Evolutionary conservation across 1,284 basidiomycete genomes (phyloP), one percentile per base, ranked within the genome.

Genomic region (Apiotrichum sp.): DNA sequence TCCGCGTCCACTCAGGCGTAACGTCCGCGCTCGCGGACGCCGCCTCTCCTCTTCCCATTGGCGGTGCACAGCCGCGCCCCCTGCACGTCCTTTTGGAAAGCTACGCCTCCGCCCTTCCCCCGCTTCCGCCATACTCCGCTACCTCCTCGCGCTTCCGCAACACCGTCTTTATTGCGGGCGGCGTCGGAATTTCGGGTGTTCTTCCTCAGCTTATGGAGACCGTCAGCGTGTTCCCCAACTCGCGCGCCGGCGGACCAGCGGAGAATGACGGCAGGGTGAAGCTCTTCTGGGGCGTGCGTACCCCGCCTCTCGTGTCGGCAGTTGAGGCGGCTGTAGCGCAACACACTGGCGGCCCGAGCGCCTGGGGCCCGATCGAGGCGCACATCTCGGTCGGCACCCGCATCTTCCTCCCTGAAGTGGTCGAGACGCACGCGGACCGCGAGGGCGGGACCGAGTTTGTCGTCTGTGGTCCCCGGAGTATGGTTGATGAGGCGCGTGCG

Each of bases 121-220:
- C 34, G 32, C 16, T 45, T 0, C 44, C 39, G 8, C 7, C 69
- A 10, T 53, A 69, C 8, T 47, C 59, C 2, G 49, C 40, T 13
- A 67, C 56, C 44, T 63, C 65, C 22, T 47, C 16, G 7, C 13
- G 4, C 22, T 10, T 32, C 9, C 22, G 22, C 5, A 10, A 59
- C 47, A 47, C 63, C 35, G 43, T 66, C 10, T 52, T 68, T 13
- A 46, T 67, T 35, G 66, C 66, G 1, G 68, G 68, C 9, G 68
- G 68, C 7, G 62, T 58, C 22, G 68, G 68, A 13, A 66, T 70
- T 29, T 63, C 68, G 8, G 62, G 64, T 3, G 46, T 65, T 29
- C 52, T 70, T 29, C 65, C 68, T 10, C 16, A 8, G 3, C 43
- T 44, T 4, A 9, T 32, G 22, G 22, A 22, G 22, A 22, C 22